Evolutionary conservation across 1,284 basidiomycete species (phyloP), one percentile per base, ranked within the genome.

Genomic region (Marasmius fiardii): DNA sequence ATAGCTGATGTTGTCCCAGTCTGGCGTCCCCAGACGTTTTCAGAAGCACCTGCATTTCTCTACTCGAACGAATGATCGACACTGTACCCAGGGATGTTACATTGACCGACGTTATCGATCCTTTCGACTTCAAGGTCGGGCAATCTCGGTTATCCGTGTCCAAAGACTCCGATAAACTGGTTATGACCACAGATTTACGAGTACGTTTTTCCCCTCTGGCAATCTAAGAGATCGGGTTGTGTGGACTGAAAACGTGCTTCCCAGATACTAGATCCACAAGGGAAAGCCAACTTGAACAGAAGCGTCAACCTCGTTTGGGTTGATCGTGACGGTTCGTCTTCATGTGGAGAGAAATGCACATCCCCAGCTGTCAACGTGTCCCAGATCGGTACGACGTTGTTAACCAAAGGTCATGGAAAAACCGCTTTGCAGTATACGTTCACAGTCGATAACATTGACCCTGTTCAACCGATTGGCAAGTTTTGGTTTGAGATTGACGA

Each of bases 21-120:
- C 43, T 54, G 3, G 24, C 45, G 2, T 21, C 18, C 8, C 18
- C 16, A 12, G 11, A 23, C 18, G 33, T 1, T 11, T 58, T 58
- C 51, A 48, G 44, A 24, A 44, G 48, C 47, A 60, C 60, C 2
- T 67, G 66, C 53, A 43, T 18, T 4, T 51, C 16, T 16, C 45
- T 67, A 1, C 51, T 66, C 14, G 58, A 60, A 31, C 54, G 63
- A n/a, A 66, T 67, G 65, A 57, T 67, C 26, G 60, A 67, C 39
- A 66, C 62, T 20, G 65, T 67, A 2, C 64, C 66, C 4, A 51
- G 31, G 1, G 52, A 52, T 31, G 64, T 65, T 4, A 57, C 26
- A 6, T 56, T 66, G 7, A 61, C 64, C 0, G 60, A 65, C 1
- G 35, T 41, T 11, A 53, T 66, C 20, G 52, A 58, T 5, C 62